Base-by-base conservation (phyloP, 2,329 filamentous ascomycete genomes). In the Verticillium alfalfae region DNA sequence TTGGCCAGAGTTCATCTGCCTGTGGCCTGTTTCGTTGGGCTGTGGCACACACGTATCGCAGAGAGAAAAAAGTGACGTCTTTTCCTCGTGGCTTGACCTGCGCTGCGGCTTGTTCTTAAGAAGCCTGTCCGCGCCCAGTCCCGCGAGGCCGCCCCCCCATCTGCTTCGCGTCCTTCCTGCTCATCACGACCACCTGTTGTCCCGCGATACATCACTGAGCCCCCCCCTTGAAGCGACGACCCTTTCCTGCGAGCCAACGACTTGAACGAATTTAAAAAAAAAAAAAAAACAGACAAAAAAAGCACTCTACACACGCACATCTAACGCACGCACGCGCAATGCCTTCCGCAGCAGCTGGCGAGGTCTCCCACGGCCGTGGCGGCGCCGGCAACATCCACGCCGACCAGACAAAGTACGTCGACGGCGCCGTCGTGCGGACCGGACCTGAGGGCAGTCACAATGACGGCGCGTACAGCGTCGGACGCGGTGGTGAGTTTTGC, bases 301-400 rank as follows among this genome's bases (percentile, higher is more conserved):
- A 52, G 2, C 9, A 10, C 16, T 10, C 15, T n/a, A 26, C 39
- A 26, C 31, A 36, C n/a, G n/a, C 37, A 58, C 13, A 26, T 34
- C 38, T 39, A n/a, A 18, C 26, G 15, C 36, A 38, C 57, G 68
- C 63, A 26, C 8, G 36, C 36, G 13, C 3, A 37, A 79, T 78
- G 73, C 61, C 71, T 37, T 67, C 68, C 15, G 36, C 36, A 37
- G 36, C 36, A 37, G 36, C 36, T 10, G 67, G 75, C 59, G 83
- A 86, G 70, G 80, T 86, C 59, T 86, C 84, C 16, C 84, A 87
- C 75, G 84, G 84, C 67, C 82, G 84, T 65, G 84, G 84, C 63
- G 84, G 84, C 67, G 83, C 82, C 22, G 85, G 86, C 68, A 88
- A 88, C 73, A 86, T 88, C 72, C 80, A 78, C 65, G 71, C 75